A percentile compares a stretch with the other conserved stretches of the same genome.
Conservation (phyloP, 345 rosid species). For the Anacardium occidentale region DNA sequence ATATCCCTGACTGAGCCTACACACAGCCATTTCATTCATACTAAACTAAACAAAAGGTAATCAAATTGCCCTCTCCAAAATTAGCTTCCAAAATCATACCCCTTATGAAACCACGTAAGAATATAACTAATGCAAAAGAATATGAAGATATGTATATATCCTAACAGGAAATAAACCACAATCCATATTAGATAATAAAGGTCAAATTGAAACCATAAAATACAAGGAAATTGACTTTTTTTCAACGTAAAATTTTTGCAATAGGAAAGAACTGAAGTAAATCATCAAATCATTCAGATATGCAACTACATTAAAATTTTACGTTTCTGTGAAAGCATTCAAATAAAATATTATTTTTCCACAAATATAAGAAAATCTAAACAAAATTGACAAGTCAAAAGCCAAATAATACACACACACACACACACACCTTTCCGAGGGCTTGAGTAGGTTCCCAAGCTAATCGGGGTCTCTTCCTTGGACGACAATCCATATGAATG, state of each 20-base stretch:
- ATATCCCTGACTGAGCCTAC: slow-evolving; percentile 69
- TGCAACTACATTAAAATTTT: not conserved
- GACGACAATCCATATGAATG: slow-evolving; percentile 59
- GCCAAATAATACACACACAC: too few relatives aligned
- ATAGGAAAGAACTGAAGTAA: not conserved
- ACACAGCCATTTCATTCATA: slow-evolving; percentile 54
- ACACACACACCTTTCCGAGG: slow-evolving; percentile 52
- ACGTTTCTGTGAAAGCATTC: not conserved
- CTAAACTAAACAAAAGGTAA: slow-evolving; percentile 34
- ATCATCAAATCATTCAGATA: not conserved
- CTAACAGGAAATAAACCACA: too few relatives aligned
- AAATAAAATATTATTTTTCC: not conserved
- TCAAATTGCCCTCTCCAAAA: slow-evolving; percentile 25
- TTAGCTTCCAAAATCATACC: not conserved
- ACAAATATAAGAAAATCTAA: not conserved
- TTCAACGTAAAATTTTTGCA: not conserved
- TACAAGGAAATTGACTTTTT: too few relatives aligned
- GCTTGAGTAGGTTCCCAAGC: slow-evolving; percentile 55
- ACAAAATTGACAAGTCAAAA: not conserved
- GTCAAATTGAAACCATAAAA: too few relatives aligned
- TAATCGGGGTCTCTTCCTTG: slow-evolving; percentile 49
- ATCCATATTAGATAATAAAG: too few relatives aligned
- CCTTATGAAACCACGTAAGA: too few relatives aligned
- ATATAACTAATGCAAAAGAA: too few relatives aligned
- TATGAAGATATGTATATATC: too few relatives aligned